phyloP scores from a whole-genome alignment of 495 filamentous ascomycete genomes.

The Tuber borchii region DNA sequence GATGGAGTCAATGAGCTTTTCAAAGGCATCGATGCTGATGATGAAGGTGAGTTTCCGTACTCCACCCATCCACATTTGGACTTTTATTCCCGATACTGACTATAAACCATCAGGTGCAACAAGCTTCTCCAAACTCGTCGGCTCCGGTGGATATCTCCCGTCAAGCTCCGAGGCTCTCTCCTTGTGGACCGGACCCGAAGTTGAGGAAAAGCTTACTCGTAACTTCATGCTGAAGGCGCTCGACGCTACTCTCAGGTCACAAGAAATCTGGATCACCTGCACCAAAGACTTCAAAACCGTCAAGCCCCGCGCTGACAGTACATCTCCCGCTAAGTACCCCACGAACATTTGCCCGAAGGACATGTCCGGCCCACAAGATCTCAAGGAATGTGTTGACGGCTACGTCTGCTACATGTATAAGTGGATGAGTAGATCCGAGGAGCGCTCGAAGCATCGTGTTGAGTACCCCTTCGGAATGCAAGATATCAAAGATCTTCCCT shows the following conservation, averaged over 20 bases:
- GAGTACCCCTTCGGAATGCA: constrained; percentile 30
- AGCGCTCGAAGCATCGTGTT: constrained; percentile 20
- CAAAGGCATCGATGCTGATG: constrained; percentile 9
- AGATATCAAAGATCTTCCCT: constrained; percentile 15
- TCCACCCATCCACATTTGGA: not conserved
- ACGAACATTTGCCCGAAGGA: constrained; percentile 25
- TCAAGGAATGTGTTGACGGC: constrained; percentile 32
- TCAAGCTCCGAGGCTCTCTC: constrained; percentile 24
- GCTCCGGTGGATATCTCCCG: constrained; percentile 21
- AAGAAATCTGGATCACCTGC: constrained; percentile 35
- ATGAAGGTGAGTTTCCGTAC: constrained; percentile 11
- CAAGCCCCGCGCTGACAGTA: constrained; percentile 19
- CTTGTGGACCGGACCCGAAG: constrained; percentile 22
- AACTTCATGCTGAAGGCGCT: constrained; percentile 31
- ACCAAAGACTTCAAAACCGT: constrained; percentile 29
- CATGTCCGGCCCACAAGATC: constrained; percentile 28
- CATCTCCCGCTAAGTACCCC: constrained; percentile 13
- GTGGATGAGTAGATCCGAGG: constrained; percentile 20
- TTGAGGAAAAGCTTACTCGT: constrained; percentile 26
- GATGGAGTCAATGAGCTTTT: constrained; percentile 20
- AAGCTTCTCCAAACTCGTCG: constrained; percentile 29
- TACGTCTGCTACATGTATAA: constrained; percentile 37
- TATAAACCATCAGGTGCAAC: constrained; percentile 18
- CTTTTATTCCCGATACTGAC: not conserved
- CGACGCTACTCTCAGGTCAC: constrained; percentile 26